Percentiles rank a stretch among this genome's conserved stretches.
These are phyloP conservation scores for Eimeria falciformis DNA, from an alignment of 169 alveolate genomes.

Conservation along the genomic window DNA sequence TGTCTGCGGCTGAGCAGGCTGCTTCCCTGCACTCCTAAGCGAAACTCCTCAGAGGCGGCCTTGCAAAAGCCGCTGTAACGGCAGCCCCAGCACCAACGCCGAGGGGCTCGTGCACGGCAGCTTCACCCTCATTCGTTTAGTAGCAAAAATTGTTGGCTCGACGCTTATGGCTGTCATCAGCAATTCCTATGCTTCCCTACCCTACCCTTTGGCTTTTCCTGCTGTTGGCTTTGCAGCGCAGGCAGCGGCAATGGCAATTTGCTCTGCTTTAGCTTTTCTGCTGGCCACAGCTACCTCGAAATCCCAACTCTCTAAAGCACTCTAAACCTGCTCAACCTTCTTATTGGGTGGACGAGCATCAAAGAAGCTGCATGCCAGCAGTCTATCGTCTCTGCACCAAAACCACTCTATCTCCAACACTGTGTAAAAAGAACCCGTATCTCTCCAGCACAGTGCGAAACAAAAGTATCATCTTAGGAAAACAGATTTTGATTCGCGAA, in stretches of 20 bases:
- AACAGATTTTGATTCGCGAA: no score
- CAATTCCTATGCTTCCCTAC: not conserved
- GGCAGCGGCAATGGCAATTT: slow-evolving; percentile 25
- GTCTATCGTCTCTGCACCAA: no score
- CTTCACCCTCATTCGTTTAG: slow-evolving; percentile 4
- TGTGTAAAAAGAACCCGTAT: no score
- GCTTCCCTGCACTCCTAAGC: slow-evolving; percentile 44
- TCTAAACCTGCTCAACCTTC: no score
- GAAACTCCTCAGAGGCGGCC: not conserved
- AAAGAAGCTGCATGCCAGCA: no score
- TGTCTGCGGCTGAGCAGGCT: slow-evolving; percentile 40
- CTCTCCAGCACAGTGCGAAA: no score
- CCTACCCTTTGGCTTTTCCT: slow-evolving; percentile 21
- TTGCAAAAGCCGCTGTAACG: not conserved
- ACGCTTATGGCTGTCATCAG: slow-evolving; percentile 15
- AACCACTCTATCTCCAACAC: no score
- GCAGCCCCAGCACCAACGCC: not conserved
- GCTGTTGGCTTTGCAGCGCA: slow-evolving; percentile 43
- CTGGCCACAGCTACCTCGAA: not conserved
- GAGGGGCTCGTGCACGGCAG: slow-evolving; percentile 30
- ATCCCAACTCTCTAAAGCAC: not conserved
- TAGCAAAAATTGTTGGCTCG: slow-evolving; percentile 29
- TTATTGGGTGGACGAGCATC: no score
- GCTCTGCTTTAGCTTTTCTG: not conserved
- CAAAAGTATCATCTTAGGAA: no score